Percentiles rank a stretch among this genome's conserved stretches.
phyloP scores from a whole-genome alignment of 2,329 filamentous ascomycete genomes.

The Phoma herbarum region DNA sequence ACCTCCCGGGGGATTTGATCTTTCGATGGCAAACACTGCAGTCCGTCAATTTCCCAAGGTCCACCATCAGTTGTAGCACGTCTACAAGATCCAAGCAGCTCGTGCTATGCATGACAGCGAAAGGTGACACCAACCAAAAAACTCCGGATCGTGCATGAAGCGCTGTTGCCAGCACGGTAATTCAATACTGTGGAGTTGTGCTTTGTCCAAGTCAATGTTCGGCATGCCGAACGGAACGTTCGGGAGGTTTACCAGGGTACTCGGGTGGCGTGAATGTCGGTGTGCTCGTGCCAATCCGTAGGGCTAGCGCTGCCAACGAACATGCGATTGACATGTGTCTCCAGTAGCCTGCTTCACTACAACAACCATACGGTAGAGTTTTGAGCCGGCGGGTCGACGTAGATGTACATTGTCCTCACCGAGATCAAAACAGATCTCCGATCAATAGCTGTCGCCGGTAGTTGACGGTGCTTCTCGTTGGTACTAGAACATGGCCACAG shows the following conservation, averaged over 20 bases:
- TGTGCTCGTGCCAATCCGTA: constrained; percentile 26
- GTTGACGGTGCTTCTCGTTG: not conserved
- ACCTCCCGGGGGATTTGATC: not conserved
- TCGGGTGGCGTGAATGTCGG: constrained; percentile 33
- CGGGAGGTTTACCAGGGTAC: constrained; percentile 13
- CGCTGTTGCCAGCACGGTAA: constrained; percentile 29
- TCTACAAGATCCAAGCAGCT: constrained; percentile 2
- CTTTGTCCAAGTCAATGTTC: constrained; percentile 16
- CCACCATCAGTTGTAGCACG: not conserved
- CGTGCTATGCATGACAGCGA: not conserved
- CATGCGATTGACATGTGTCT: constrained; percentile 14
- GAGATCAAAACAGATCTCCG: not conserved
- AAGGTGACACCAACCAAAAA: constrained; percentile 12
- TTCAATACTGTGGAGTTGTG: constrained; percentile 1
- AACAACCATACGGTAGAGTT: not conserved
- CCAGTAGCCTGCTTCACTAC: constrained; percentile 1
- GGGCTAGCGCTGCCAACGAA: constrained; percentile 18
- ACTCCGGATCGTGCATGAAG: constrained; percentile 20
- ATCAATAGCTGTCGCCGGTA: not conserved
- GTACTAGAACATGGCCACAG: not conserved
- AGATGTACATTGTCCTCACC: not conserved
- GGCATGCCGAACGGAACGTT: constrained; percentile 33
- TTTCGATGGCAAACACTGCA: not conserved
- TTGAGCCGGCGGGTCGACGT: not conserved
- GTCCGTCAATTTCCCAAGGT: not conserved